phyloP scores from a whole-genome alignment of 208 protist genomes.

The Naegleria fowleri region DNA sequence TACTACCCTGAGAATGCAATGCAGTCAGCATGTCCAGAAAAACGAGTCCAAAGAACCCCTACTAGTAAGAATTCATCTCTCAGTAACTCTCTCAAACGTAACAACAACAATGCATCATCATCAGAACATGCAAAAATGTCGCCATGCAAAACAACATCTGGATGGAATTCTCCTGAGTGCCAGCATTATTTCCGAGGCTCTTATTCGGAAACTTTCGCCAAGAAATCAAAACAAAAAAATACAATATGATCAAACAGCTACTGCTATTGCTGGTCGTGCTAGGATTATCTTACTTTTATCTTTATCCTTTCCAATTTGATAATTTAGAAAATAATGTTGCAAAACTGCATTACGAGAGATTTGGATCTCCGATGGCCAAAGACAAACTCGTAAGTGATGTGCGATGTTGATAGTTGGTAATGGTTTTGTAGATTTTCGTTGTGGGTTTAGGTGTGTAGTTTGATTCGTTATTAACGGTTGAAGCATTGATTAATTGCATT shows the following conservation, averaged over 20 bases:
- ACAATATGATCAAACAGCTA: no score
- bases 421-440: neutral
- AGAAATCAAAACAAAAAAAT: no score
- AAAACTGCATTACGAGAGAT: neutral
- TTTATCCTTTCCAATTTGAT: neutral
- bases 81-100: no score
- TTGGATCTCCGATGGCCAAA: neutral
- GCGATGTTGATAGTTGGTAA: neutral
- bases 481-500: neutral
- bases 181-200: neutral
- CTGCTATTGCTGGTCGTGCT: no score
- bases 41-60: neutral
- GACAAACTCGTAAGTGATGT: neutral
- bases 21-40: neutral
- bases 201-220: neutral
- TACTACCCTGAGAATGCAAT: neutral
- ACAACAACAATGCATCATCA: no score
- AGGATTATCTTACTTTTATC: neutral
- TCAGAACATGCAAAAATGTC: no score
- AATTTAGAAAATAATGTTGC: neutral
- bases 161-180: neutral
- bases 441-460: neutral
- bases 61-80: neutral
- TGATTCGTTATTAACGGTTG: no score
- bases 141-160: no score